phyloP scores from a whole-genome alignment of 2,329 filamentous ascomycete genomes.

The Colletotrichum australisinense region DNA sequence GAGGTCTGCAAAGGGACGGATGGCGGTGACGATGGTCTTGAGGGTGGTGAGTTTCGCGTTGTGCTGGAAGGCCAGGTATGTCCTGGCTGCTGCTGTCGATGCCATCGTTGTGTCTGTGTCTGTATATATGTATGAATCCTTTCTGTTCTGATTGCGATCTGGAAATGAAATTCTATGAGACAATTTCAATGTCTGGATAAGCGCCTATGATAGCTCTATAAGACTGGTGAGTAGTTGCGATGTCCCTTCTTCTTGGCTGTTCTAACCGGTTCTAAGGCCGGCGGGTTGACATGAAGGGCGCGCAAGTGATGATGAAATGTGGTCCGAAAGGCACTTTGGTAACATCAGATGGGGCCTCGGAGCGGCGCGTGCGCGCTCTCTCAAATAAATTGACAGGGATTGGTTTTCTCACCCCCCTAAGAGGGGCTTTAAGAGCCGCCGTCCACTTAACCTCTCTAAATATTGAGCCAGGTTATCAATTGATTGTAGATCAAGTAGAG shows the following conservation, averaged over 20 bases:
- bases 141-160: background rate
- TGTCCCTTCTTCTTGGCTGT: background rate
- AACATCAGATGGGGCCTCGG: background rate
- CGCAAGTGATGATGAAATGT: background rate
- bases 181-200: background rate
- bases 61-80: slow-evolving; percentile 57
- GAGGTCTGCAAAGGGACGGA: slow-evolving; percentile 61
- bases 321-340: background rate
- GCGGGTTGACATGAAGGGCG: slow-evolving; percentile 23
- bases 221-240: background rate
- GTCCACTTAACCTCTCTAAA: background rate
- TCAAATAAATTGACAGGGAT: slow-evolving; percentile 36
- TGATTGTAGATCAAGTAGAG: background rate
- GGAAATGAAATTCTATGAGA: accelerated
- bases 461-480: background rate
- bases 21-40: slow-evolving; percentile 55
- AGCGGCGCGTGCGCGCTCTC: background rate
- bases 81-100: slow-evolving; percentile 41
- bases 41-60: slow-evolving; percentile 56
- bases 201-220: background rate
- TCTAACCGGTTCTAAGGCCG: background rate
- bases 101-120: background rate
- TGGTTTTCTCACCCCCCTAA: background rate
- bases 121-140: background rate
- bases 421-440: background rate